These are phyloP conservation scores for Scleromitrula shiraiana DNA, from an alignment of 2,329 filamentous ascomycete species.

Conservation along the genomic window DNA sequence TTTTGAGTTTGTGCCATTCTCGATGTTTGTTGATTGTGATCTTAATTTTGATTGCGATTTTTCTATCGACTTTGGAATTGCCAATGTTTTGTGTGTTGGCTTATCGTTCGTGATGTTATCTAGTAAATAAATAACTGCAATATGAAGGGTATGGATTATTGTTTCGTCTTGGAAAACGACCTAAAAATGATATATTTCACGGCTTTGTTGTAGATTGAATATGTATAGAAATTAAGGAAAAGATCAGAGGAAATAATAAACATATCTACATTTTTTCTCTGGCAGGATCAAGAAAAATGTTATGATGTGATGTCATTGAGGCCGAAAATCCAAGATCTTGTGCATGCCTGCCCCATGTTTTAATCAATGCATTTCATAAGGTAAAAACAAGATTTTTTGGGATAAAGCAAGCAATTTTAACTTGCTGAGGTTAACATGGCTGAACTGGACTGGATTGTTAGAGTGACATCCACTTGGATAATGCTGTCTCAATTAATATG, in stretches of 20 bases:
- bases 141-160: no score
- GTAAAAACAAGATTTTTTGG: conserved; percentile 9
- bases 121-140: no score
- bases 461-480: no score
- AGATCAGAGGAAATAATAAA: background rate
- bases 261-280: background rate
- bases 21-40: conserved; percentile 2
- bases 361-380: no score
- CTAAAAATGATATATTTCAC: no score
- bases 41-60: background rate
- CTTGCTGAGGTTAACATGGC: no score
- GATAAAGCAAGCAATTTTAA: no score
- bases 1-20: no score
- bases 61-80: no score
- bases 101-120: conserved; percentile 9
- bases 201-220: background rate
- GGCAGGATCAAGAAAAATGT: conserved; percentile 6
- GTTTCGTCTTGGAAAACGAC: no score
- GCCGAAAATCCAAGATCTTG: conserved; percentile 7
- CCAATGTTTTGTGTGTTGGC: conserved; percentile 1
- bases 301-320: conserved; percentile 8
- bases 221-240: background rate
- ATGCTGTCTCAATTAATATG: no score
- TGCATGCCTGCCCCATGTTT: background rate
- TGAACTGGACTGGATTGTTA: no score